phyloP scores from a whole-genome alignment of 805 yeast species.

The Naumovozyma baii region DNA sequence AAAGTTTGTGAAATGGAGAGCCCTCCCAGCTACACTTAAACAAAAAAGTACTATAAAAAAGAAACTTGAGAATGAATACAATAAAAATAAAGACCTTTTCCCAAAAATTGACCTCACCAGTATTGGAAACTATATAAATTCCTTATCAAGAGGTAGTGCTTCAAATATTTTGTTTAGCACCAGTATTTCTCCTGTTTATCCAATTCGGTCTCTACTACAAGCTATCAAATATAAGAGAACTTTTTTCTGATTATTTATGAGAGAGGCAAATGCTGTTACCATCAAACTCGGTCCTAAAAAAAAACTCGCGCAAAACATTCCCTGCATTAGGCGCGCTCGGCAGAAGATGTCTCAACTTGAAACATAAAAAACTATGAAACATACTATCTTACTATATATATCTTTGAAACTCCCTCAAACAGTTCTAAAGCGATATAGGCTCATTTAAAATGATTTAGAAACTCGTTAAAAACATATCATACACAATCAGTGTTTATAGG shows the following conservation, averaged over 20 bases:
- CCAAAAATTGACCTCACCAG: not conserved
- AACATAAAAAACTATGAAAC: not conserved
- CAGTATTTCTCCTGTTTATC: constrained; percentile 24
- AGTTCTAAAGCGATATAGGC: not conserved
- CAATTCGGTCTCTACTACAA: constrained; percentile 15
- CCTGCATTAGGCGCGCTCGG: no score
- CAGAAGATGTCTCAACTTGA: not conserved
- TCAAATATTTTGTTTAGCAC: constrained; percentile 22
- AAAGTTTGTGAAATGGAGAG: constrained; percentile 30
- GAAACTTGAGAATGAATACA: constrained; percentile 2
- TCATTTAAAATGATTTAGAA: not conserved
- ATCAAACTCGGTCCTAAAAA: no score
- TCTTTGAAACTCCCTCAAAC: not conserved
- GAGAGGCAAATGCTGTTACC: no score
- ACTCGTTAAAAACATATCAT: not conserved
- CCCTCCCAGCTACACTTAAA: constrained; percentile 18
- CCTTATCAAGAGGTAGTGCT: constrained; percentile 22
- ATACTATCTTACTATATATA: no score
- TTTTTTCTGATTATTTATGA: not conserved
- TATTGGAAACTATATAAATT: constrained; percentile 5
- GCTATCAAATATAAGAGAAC: constrained; percentile 10
- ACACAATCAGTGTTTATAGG: no score
- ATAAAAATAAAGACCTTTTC: not conserved
- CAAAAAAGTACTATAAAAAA: constrained; percentile 16
- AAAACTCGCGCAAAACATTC: no score